phyloP scores from a whole-genome alignment of 805 yeast genomes.

The Kuraishia piskuri region DNA sequence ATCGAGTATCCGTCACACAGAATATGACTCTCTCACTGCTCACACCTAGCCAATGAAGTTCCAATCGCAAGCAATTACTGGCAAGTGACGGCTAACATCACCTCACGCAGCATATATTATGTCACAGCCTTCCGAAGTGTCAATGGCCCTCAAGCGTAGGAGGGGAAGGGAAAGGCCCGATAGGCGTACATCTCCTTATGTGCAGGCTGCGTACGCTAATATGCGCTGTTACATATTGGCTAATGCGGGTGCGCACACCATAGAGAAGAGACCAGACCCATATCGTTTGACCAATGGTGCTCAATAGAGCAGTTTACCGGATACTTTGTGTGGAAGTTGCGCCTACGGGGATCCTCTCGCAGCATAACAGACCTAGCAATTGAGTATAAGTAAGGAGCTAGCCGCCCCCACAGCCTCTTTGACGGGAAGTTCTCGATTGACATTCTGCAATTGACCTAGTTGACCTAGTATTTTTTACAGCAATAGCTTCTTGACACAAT shows the following conservation, averaged over 20 bases:
- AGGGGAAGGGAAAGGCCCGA: not conserved
- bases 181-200: not conserved
- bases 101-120: too few species aligned
- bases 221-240: not conserved
- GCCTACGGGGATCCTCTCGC: too few species aligned
- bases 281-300: not conserved
- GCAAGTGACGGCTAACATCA: too few species aligned
- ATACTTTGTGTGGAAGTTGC: not conserved
- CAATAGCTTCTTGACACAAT: conserved; percentile 11
- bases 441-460: not conserved
- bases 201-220: not conserved
- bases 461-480: too few species aligned
- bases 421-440: too few species aligned
- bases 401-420: not conserved
- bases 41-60: too few species aligned
- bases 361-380: too few species aligned
- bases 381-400: not conserved
- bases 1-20: not conserved
- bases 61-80: too few species aligned
- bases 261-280: not conserved
- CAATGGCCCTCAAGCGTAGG: not conserved
- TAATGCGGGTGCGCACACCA: too few species aligned
- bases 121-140: too few species aligned
- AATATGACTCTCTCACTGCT: not conserved
- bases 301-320: too few species aligned